Base-by-base conservation (phyloP, 2,329 filamentous ascomycete species). In the Myriosclerotinia curreyana region DNA sequence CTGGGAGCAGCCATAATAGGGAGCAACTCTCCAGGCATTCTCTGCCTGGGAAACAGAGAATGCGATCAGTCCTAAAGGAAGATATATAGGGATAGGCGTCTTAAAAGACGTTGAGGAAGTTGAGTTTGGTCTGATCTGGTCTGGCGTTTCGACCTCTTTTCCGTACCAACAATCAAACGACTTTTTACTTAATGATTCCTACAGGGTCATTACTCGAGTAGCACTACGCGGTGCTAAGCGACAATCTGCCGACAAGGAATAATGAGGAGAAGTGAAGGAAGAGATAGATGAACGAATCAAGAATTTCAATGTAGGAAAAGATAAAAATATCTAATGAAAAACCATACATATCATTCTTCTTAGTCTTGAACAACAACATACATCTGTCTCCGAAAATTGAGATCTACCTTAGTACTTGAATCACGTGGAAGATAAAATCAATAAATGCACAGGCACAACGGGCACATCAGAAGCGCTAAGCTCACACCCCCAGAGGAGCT, bases 11-110 rank as follows among this genome's bases (percentile, higher is more conserved):
- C 73, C 74, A 75, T 75, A 69, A 69, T 69, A 68, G 71, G 70
- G 70, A 74, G 66, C 66, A 74, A 71, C 73, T 75, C 73, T 69
- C 73, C 73, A 71, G 73, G 73, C 73, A 75, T 75, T 66, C 66
- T 73, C 68, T 71, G 69, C 71, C 72, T 70, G 63, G 65, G 48
- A 46, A 42, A 60, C 63, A 67, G 64, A 69, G 61, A 62, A 64
- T 69, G 68, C 71, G 66, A 71, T 66, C 66, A 69, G 65, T 62
- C 66, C 65, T 50, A 48, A 42, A 68, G 49, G 64, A 67, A 64
- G 50, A 40, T 17, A 50, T 63, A 58, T 63, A 62, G 38, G 66
- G 48, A 64, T 59, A 65, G 65, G 7, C 60, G 52, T 58, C 52
- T 58, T 50, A 31, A 54, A 62, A 58, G 62, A 66, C 52, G 56